phyloP scores from a whole-genome alignment of 805 yeast species.

The Candida wancherniae region DNA sequence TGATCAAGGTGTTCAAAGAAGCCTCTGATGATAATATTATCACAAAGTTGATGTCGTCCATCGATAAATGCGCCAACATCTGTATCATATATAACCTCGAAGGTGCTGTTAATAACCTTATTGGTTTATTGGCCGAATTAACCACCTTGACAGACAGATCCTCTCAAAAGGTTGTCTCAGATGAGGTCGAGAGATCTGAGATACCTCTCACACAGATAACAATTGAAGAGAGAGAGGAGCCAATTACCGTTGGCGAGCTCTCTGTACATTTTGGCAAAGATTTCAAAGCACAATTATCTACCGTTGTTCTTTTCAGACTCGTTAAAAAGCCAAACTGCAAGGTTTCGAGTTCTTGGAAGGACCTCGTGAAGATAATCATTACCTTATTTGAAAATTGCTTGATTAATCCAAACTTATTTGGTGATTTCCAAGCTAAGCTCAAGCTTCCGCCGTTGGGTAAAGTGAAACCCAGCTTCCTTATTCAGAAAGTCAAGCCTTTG shows the following conservation, averaged over 20 bases:
- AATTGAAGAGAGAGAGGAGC: slow-evolving; percentile 50
- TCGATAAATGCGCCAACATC: slow-evolving; percentile 79
- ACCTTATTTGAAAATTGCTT: slow-evolving; percentile 69
- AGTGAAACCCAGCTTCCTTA: slow-evolving; percentile 62
- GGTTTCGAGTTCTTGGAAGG: slow-evolving; percentile 56
- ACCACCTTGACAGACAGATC: slow-evolving; percentile 55
- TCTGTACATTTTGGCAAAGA: slow-evolving; percentile 85
- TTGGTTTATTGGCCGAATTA: slow-evolving; percentile 61
- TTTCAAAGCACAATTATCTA: slow-evolving; percentile 85
- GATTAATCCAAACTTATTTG: slow-evolving; percentile 56
- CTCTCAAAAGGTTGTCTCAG: slow-evolving; percentile 11
- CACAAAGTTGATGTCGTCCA: slow-evolving; percentile 78
- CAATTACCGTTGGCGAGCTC: slow-evolving; percentile 71
- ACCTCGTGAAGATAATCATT: slow-evolving; percentile 54
- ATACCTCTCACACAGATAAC: slow-evolving; percentile 35
- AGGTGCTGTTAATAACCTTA: slow-evolving; percentile 57
- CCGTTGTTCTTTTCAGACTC: slow-evolving; percentile 79
- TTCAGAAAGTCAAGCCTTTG: slow-evolving; percentile 58
- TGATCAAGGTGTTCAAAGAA: slow-evolving; percentile 74
- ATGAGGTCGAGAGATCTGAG: slow-evolving; percentile 23
- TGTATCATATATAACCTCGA: slow-evolving; percentile 60
- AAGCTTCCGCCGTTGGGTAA: slow-evolving; percentile 51
- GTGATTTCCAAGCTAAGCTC: slow-evolving; percentile 56
- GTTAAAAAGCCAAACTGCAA: slow-evolving; percentile 52
- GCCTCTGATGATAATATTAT: slow-evolving; percentile 89